These are phyloP conservation scores for Sinapis alba DNA, from an alignment of 441 rosid species.

Conservation along the genomic window DNA sequence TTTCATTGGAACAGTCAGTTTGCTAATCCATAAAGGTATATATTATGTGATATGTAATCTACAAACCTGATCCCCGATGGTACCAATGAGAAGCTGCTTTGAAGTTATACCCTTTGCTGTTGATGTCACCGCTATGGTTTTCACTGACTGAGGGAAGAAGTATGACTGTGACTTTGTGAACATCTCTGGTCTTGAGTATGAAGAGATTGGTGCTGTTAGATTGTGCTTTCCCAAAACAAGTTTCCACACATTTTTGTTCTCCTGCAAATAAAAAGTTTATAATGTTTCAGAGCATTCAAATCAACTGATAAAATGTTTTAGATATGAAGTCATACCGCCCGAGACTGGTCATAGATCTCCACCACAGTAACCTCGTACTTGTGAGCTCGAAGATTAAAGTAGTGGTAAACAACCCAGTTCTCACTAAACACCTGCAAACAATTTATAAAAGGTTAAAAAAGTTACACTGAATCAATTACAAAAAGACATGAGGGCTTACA, in stretches of 20 bases:
- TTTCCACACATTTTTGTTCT: conserved; percentile 94
- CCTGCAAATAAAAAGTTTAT: conserved; percentile 52
- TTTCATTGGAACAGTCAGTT: neutral
- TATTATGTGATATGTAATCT: neutral
- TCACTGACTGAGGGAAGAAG: conserved; percentile 87
- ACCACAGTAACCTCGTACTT: conserved; percentile 95
- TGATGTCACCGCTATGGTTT: conserved; percentile 85
- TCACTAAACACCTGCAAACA: conserved; percentile 89
- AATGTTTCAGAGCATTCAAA: conserved; percentile 8
- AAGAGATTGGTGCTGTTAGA: conserved; percentile 82
- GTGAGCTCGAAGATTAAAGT: conserved; percentile 97
- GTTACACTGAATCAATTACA: conserved; percentile 13
- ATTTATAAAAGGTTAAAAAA: conserved; percentile 34
- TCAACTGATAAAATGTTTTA: neutral
- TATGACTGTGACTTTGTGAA: conserved; percentile 90
- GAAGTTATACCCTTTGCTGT: conserved; percentile 99
- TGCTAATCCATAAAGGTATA: conserved; percentile 26
- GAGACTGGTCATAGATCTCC: conserved; percentile 95
- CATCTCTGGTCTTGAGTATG: conserved; percentile 87
- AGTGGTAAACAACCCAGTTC: conserved; percentile 98
- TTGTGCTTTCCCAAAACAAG: conserved; percentile 96
- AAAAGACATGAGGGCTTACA: conserved; percentile 50
- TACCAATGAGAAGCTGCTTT: conserved; percentile 98
- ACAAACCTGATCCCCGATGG: conserved; percentile 59
- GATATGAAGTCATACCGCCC: conserved; percentile 72